Evolutionary conservation across 1,139 yeast genomes (phyloP).

Genomic region (Pichiaceae sp.): DNA sequence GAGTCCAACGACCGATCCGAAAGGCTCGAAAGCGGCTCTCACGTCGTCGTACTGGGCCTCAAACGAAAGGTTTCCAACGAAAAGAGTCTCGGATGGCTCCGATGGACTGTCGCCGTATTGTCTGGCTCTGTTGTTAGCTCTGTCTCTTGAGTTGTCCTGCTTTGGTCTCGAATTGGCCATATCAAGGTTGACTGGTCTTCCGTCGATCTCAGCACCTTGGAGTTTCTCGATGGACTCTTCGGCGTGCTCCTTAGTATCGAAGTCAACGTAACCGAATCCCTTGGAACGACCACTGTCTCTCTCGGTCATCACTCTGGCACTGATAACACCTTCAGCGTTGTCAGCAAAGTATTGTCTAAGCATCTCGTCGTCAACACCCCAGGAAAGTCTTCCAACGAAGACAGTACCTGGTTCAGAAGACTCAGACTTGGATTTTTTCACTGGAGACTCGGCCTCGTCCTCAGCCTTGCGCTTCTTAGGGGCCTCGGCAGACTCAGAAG

Average conservation of each 20-base stretch:
- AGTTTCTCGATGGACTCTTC: slow-evolving; percentile 79
- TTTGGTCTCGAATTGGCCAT: slow-evolving; percentile 80
- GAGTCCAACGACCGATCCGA: slow-evolving; percentile 78
- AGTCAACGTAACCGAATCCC: slow-evolving; percentile 98
- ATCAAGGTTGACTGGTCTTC: slow-evolving; percentile 92
- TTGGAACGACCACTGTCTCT: slow-evolving; percentile 88
- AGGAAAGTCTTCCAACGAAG: slow-evolving; percentile 94
- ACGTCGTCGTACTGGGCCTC: slow-evolving; percentile 74
- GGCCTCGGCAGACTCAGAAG: slow-evolving; percentile 17
- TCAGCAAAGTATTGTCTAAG: slow-evolving; percentile 73
- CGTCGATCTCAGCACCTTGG: slow-evolving; percentile 94
- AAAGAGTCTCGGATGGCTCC: slow-evolving; percentile 89
- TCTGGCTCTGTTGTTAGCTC: slow-evolving; percentile 68
- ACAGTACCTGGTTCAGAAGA: slow-evolving; percentile 72
- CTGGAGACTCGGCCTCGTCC: slow-evolving; percentile 26
- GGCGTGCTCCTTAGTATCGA: slow-evolving; percentile 66
- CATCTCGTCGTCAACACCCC: slow-evolving; percentile 97
- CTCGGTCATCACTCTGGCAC: slow-evolving; percentile 92
- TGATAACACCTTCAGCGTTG: slow-evolving; percentile 66
- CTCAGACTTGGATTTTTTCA: slow-evolving; percentile 26
- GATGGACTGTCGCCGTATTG: slow-evolving; percentile 86
- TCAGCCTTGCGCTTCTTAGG: slow-evolving; percentile 19
- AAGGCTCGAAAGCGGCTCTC: slow-evolving; percentile 61
- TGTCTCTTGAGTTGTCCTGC: slow-evolving; percentile 31
- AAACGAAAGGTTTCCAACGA: slow-evolving; percentile 93